A percentile compares a stretch with the other conserved stretches of the same genome.
These are phyloP conservation scores for Penicillium olsonii DNA, from an alignment of 2,329 filamentous ascomycete species.

Conservation along the genomic window DNA sequence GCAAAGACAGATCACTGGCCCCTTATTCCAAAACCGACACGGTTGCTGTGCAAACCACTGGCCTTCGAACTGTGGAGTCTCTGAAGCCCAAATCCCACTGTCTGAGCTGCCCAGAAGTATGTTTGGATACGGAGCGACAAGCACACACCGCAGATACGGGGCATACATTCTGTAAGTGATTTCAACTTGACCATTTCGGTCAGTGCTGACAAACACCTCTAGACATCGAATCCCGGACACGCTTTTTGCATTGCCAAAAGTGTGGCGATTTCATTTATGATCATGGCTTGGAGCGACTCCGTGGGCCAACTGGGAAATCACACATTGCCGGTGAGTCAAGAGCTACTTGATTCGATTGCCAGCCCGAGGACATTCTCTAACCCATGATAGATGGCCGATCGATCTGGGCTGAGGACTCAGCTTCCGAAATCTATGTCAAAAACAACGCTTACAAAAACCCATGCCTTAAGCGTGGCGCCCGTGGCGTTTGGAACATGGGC, in stretches of 20 bases:
- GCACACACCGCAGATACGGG: slow-evolving; percentile 40
- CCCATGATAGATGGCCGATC: slow-evolving; percentile 31
- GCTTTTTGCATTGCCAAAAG: slow-evolving; percentile 41
- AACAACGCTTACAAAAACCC: slow-evolving; percentile 77
- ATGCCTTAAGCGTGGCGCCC: slow-evolving; percentile 82
- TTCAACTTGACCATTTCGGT: not conserved
- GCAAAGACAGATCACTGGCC: slow-evolving; percentile 32
- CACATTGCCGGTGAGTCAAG: slow-evolving; percentile 12
- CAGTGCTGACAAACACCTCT: slow-evolving; percentile 7
- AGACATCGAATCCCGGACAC: slow-evolving; percentile 46
- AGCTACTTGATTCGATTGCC: not conserved
- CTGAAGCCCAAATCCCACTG: slow-evolving; percentile 44
- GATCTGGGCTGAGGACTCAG: slow-evolving; percentile 45
- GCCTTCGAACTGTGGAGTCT: slow-evolving; percentile 27
- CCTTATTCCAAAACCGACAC: slow-evolving; percentile 28
- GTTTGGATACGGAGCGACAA: slow-evolving; percentile 33
- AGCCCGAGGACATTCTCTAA: slow-evolving; percentile 4
- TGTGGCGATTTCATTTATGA: slow-evolving; percentile 48
- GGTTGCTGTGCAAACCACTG: slow-evolving; percentile 19
- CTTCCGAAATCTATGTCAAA: slow-evolving; percentile 75
- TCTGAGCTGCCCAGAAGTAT: slow-evolving; percentile 38
- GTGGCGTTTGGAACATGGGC: slow-evolving; percentile 96
- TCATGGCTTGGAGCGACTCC: slow-evolving; percentile 39
- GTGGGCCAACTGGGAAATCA: slow-evolving; percentile 23
- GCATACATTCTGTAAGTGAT: slow-evolving; percentile 43